phyloP scores from a whole-genome alignment of 1,284 basidiomycete species.

The Cutaneotrichosporon daszewskae region DNA sequence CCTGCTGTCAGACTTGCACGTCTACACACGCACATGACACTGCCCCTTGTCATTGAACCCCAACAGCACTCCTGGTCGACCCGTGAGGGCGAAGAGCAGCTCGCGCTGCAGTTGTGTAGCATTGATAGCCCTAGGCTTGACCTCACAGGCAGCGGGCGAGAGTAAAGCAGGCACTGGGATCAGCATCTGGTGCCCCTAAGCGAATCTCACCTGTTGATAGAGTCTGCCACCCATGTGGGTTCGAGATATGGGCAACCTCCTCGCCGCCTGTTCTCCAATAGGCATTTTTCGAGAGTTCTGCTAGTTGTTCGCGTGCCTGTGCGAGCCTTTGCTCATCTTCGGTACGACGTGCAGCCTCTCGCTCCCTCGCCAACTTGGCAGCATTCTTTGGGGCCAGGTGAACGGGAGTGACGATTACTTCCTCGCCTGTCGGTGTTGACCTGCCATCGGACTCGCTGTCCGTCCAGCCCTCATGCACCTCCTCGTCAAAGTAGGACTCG shows the following conservation, averaged over 20 bases:
- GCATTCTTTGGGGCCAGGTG: too few species aligned
- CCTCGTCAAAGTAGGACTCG: slow-evolving; percentile 31
- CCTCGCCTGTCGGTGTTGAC: slow-evolving; percentile 14
- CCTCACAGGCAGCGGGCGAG: neutral
- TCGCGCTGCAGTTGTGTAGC: slow-evolving; percentile 35
- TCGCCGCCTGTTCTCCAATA: slow-evolving; percentile 31
- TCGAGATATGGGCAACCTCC: slow-evolving; percentile 5
- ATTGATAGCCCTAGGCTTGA: slow-evolving; percentile 18
- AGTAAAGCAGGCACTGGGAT: slow-evolving; percentile 9
- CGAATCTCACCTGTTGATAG: slow-evolving; percentile 25
- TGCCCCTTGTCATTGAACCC: slow-evolving; percentile 12
- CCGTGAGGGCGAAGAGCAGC: slow-evolving; percentile 33
- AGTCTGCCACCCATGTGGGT: slow-evolving; percentile 29
- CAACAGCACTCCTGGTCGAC: slow-evolving; percentile 32
- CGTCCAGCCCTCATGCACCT: slow-evolving; percentile 36
- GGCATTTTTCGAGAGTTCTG: slow-evolving; percentile 12
- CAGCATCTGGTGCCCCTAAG: neutral
- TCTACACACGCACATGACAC: slow-evolving; percentile 23
- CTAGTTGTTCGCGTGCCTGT: slow-evolving; percentile 10
- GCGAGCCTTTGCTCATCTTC: too few species aligned
- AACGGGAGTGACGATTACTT: slow-evolving; percentile 18
- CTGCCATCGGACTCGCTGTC: slow-evolving; percentile 16
- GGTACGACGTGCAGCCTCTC: slow-evolving; percentile 5
- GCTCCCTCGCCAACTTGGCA: neutral
- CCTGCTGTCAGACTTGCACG: slow-evolving; percentile 9